Conservation (phyloP, 176 grass and related monocot genomes). For the Zoysia japonica region DNA sequence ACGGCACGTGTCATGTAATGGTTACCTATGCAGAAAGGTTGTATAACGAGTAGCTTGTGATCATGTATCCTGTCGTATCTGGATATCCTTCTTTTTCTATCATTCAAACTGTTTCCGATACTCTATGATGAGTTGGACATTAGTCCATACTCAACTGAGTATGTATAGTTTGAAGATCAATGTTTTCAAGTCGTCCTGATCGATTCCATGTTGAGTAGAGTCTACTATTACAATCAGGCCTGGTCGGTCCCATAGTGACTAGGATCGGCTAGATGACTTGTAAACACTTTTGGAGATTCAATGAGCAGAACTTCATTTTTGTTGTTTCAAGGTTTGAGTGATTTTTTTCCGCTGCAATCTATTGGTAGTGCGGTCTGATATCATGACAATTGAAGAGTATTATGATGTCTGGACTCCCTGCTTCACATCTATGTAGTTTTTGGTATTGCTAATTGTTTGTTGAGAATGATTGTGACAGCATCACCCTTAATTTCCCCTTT, state of each 20-base stretch:
- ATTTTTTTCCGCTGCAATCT: not conserved
- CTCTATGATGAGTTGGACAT: not conserved
- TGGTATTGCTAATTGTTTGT: not conserved
- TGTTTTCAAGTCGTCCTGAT: no score
- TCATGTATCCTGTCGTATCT: not conserved
- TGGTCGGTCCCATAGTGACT: no score
- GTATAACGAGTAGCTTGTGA: not conserved
- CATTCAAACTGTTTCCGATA: slow-evolving; percentile 14
- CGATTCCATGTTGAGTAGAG: no score
- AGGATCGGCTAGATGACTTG: no score
- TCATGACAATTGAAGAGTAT: slow-evolving; percentile 3
- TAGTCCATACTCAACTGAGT: not conserved
- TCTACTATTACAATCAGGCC: no score
- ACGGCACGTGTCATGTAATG: not conserved
- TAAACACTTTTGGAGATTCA: not conserved
- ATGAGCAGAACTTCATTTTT: not conserved
- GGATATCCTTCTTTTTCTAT: not conserved
- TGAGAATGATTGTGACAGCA: not conserved
- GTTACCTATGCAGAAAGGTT: not conserved
- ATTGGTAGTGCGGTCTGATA: not conserved
- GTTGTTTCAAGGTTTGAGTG: not conserved
- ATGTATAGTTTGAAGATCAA: no score
- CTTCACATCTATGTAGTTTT: not conserved
- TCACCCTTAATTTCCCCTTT: not conserved
- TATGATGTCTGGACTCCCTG: not conserved